Conservation (phyloP, 2,329 filamentous ascomycete genomes). For the Dothidotthia symphoricarpi region DNA sequence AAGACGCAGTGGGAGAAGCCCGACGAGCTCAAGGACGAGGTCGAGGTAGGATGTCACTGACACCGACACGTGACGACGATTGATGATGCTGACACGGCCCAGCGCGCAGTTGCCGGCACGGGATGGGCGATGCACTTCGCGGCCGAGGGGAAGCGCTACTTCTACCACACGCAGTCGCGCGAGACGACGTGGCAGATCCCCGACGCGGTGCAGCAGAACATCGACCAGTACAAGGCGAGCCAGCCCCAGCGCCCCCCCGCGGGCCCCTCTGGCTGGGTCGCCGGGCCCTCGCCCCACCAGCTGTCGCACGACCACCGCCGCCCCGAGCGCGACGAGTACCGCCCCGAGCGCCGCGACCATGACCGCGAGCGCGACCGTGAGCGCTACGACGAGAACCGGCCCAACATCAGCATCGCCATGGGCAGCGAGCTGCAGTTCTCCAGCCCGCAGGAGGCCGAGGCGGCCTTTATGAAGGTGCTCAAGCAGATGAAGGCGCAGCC, state of each 20-base stretch:
- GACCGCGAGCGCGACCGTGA: constrained; percentile 43
- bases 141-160: constrained; percentile 86
- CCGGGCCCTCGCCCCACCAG: constrained; percentile 49
- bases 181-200: constrained; percentile 96
- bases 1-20: constrained; percentile 94
- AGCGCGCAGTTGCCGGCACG: constrained; percentile 78
- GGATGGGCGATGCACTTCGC: constrained; percentile 93
- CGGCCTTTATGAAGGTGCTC: constrained; percentile 87
- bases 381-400: constrained; percentile 43
- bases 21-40: constrained; percentile 77
- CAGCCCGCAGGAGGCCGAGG: constrained; percentile 80
- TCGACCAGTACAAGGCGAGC: constrained; percentile 66
- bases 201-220: constrained; percentile 66
- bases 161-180: constrained; percentile 87
- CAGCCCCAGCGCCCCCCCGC: constrained; percentile 42
- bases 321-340: constrained; percentile 33
- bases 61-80: no score
- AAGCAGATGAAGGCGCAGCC: constrained; percentile 81
- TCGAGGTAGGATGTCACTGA: constrained; percentile 61
- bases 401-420: constrained; percentile 41
- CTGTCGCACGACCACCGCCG: constrained; percentile 43
- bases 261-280: constrained; percentile 56
- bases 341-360: constrained; percentile 28
- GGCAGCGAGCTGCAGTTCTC: constrained; percentile 53
- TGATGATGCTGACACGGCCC: constrained; percentile 17